Evolutionary conservation across 495 filamentous ascomycete species (phyloP), one percentile per base, ranked within the genome.

Genomic region (Podospora comata): DNA sequence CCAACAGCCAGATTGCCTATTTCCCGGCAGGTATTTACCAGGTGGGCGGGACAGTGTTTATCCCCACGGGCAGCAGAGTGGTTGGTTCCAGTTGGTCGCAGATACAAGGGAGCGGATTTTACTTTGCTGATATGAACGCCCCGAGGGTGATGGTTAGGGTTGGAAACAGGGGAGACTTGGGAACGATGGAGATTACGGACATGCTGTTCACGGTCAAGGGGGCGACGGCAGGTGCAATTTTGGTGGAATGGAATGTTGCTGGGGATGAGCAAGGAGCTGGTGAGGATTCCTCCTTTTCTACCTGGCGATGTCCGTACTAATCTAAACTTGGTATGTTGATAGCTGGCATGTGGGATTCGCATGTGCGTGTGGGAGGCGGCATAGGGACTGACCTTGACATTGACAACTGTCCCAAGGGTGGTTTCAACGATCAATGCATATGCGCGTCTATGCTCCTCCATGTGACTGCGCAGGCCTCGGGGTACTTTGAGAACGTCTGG

Each of bases 401-500:
- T 9, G 80, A 86, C 62, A 84, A 80, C 15, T 93, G 91, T 70
- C 83, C 78, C 1, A 74, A 77, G 19, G 30, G 30, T 4, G 30
- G 30, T 7, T 79, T 77, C 32, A 66, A 56, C 34, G 76, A 80
- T 27, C 74, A 82, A 20, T 87, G 86, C 75, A 83, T 79, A 70
- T 87, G 84, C 2, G 86, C 88, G 0, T 88, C 88, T 77, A 78
- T 91, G 75, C 79, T 93, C 60, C 78, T 97, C 18, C 92, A 94
- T 73, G 78, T 96, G 34, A 93, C 92, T 2, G 74, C 84, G 60
- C 78, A 85, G n/a, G 90, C 84, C 1, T 88, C 86, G 56, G 85
- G 88, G 5, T 96, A 96, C 75, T 77, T 96, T 56, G 94, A 97
- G 79, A 97, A 97, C 78, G 86, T 86, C 64, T 97, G 94, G 94